phyloP scores from a whole-genome alignment of 164 flowering plant genomes.

The Vitis rupestris region DNA sequence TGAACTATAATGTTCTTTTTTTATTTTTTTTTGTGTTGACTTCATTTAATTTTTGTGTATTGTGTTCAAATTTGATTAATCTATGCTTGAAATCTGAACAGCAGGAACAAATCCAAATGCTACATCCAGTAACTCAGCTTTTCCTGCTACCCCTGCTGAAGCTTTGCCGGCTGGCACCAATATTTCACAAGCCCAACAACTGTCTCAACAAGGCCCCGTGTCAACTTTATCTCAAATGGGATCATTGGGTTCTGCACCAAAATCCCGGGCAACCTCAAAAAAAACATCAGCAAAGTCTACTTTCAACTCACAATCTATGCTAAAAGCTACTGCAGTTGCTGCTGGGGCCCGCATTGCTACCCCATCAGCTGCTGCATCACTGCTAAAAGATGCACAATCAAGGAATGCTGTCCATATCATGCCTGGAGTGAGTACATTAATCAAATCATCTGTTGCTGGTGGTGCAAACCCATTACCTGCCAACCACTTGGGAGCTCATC shows the following conservation, averaged over 20 bases:
- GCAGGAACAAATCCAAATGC: conserved; percentile 18
- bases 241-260: conserved; percentile 18
- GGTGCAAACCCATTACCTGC: conserved; percentile 25
- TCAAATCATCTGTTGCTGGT: conserved; percentile 37
- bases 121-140: conserved; percentile 15
- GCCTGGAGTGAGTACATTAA: conserved; percentile 42
- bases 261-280: conserved; percentile 21
- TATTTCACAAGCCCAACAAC: conserved; percentile 18
- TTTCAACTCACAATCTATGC: conserved; percentile 36
- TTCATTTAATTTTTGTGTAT: not conserved
- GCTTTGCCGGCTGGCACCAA: conserved; percentile 15
- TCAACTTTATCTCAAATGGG: conserved; percentile 19
- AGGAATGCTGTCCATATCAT: conserved; percentile 63
- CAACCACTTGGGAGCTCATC: conserved; percentile 22
- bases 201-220: conserved; percentile 25
- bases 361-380: conserved; percentile 63
- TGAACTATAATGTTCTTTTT: not conserved
- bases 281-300: conserved; percentile 29
- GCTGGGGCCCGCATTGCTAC: conserved; percentile 87
- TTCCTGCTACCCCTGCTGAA: conserved; percentile 25
- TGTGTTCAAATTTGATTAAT: not conserved
- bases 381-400: conserved; percentile 63
- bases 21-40: not conserved
- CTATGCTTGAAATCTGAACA: conserved; percentile 13
- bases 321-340: conserved; percentile 89